A percentile compares a stretch with the other conserved stretches of the same genome.
Evolutionary conservation across 345 rosid genomes (phyloP).

Genomic region (Syzygium aromaticum): DNA sequence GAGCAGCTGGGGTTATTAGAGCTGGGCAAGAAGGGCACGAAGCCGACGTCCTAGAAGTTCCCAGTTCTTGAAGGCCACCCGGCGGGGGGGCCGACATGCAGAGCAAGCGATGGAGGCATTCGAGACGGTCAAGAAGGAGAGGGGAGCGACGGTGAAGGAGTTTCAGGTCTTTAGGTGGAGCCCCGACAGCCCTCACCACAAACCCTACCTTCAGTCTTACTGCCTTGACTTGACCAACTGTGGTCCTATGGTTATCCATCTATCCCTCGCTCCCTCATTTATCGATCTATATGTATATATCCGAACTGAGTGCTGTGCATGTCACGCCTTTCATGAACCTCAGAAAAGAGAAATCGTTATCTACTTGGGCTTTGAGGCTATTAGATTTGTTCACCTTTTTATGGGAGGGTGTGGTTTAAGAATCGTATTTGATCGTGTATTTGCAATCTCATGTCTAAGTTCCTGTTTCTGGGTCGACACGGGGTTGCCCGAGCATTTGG

Average conservation of each 20-base stretch:
- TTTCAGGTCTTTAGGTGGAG: slow-evolving; percentile 59
- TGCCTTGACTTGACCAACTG: slow-evolving; percentile 43
- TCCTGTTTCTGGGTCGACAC: too few relatives aligned
- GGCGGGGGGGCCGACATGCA: slow-evolving; percentile 32
- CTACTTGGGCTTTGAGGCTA: neutral
- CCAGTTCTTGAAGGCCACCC: slow-evolving; percentile 37
- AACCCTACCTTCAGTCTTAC: slow-evolving; percentile 56
- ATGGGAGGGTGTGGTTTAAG: neutral
- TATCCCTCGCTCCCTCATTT: neutral
- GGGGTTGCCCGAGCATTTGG: neutral
- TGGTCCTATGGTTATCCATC: slow-evolving; percentile 35
- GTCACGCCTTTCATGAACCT: neutral
- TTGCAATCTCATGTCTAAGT: neutral
- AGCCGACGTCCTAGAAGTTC: slow-evolving; percentile 13
- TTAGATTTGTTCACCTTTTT: neutral
- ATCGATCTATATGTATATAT: neutral
- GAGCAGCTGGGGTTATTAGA: neutral
- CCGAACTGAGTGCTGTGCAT: neutral
- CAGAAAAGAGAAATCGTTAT: neutral
- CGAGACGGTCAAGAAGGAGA: slow-evolving; percentile 2
- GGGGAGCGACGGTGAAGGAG: slow-evolving; percentile 33
- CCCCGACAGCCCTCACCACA: slow-evolving; percentile 39
- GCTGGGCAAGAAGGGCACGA: slow-evolving; percentile 5
- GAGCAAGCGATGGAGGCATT: slow-evolving; percentile 26
- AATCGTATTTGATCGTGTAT: neutral